Evolutionary conservation across 1,139 yeast species (phyloP), one percentile per base, ranked within the genome.

Genomic region (Debaryomycetaceae sp.): DNA sequence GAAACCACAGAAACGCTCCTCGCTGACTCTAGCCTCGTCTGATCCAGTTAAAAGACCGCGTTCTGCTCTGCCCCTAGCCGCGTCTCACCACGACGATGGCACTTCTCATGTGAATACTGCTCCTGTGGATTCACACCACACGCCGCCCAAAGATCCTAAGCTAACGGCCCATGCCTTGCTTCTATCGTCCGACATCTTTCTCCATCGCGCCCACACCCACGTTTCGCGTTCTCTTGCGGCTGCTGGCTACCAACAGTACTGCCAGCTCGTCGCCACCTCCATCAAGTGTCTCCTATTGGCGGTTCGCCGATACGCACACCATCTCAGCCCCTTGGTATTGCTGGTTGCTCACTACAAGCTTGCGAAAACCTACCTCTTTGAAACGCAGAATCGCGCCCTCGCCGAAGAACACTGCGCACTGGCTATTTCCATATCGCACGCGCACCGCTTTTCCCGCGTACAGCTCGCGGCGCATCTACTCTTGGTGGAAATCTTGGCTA

Each of bases 361-460:
- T 12, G 60, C 71, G 1, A 41, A 41, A 13, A 30, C 67, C 2
- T 53, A 62, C 32, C 53, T 55, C 26, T 37, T 40, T 15, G 76
- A 70, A 33, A 68, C 74, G 0, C 48, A 47, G 11, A 56, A 58
- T 32, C 35, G 47, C 11, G 55, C 54, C 23, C 37, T 47, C 16
- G 73, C 75, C 0, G 64, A 62, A 19, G 55, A 50, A 3, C 59
- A 57, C 31, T 49, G 59, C n/a, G 50, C 48, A 26, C 49, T 47
- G 33, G 68, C 72, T 3, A 43, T 64, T 2, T 38, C 51, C 2
- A 37, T 67, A 4, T 50, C 69, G 5, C 38, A 45, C 10, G 45
- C 67, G 30, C 54, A 50, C 34, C 36, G 41, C 15, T 33, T 50
- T n/a, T 20, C 32, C 1, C 32, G 32, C 3, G 28, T 48, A 14